Base-by-base conservation (phyloP, 768 basidiomycete genomes). In the Lyophyllum semitale region DNA sequence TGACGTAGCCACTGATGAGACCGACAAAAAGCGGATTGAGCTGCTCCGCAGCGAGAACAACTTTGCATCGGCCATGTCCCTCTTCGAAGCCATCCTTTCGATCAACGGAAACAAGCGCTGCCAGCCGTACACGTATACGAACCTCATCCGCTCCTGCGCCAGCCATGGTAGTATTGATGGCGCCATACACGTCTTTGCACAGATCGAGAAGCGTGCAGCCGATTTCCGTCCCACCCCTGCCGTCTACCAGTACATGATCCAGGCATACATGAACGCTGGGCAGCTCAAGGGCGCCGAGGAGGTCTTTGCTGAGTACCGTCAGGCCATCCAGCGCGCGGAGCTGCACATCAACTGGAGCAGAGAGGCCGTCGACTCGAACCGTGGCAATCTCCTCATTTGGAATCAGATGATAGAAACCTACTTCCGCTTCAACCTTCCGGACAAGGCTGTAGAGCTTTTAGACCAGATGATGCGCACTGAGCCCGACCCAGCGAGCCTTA, bases 351-450 rank as follows among this genome's bases (percentile, higher is more conserved):
- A 62, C 51, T 62, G 61, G 35, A 6, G 48, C n/a, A 32, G 47
- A 4, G 30, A 55, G 12, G 15, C 20, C 1, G 42, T 53, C 29
- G 40, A 38, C 23, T 47, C 48, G 3, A 43, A 48, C 22, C 65
- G 68, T 27, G 69, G 72, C 20, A 77, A 80, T 48, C 71, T 87
- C 42, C 66, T 74, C 35, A 73, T 87, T 2, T 93, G 84, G 84
- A 89, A 91, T 60, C 75, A 80, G 62, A 91, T 93, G 87, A 84
- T 95, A 32, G 77, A 84, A 45, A 79, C 85, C 0, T 87, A 90
- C 68, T 87, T 95, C 75, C 77, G 74, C 35, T 79, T 75, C 35
- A 84, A 84, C 1, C 71, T 84, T 48, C 78, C 88, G 0, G 83
- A 82, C 20, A 81, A 79, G 42, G 93, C 85, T 8, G 63, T 93